Evolutionary conservation across 2,329 filamentous ascomycete genomes (phyloP).

Genomic region (Arthrobotrys entomopaga): DNA sequence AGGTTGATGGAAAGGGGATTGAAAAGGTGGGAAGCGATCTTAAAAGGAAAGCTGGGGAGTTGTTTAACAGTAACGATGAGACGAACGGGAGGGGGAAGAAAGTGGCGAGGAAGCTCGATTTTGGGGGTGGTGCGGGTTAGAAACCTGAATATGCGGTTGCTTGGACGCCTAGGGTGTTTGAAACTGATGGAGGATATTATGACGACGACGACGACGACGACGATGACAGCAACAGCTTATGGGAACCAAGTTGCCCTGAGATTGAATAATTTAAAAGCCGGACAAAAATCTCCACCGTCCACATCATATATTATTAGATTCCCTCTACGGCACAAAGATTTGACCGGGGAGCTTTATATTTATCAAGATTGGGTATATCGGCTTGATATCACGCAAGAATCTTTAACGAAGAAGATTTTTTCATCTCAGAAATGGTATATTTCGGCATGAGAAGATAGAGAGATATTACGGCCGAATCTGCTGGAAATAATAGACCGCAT

Average conservation of each 20-base stretch:
- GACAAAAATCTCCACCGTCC: too few species aligned
- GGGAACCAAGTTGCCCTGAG: not conserved
- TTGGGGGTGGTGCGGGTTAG: conserved; percentile 64
- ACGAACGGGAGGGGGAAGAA: conserved; percentile 72
- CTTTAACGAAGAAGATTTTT: too few species aligned
- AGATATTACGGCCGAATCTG: too few species aligned
- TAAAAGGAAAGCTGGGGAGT: conserved; percentile 71
- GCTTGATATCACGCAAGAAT: too few species aligned
- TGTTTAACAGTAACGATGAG: conserved; percentile 53
- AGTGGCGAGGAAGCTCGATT: conserved; percentile 84
- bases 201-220: not conserved
- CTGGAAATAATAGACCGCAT: too few species aligned
- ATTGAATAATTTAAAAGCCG: too few species aligned
- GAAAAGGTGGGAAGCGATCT: conserved; percentile 84
- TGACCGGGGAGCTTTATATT: too few species aligned
- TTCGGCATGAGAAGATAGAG: too few species aligned
- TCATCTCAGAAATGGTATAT: too few species aligned
- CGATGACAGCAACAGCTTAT: not conserved
- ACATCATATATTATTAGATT: too few species aligned
- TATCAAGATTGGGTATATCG: too few species aligned
- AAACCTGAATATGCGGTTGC: not conserved
- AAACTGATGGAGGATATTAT: not conserved
- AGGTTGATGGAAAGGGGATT: conserved; percentile 71
- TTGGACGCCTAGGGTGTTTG: not conserved
- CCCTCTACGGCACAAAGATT: too few species aligned